Evolutionary conservation across 2,329 filamentous ascomycete genomes (phyloP).

Genomic region (Aspergillus sp.): DNA sequence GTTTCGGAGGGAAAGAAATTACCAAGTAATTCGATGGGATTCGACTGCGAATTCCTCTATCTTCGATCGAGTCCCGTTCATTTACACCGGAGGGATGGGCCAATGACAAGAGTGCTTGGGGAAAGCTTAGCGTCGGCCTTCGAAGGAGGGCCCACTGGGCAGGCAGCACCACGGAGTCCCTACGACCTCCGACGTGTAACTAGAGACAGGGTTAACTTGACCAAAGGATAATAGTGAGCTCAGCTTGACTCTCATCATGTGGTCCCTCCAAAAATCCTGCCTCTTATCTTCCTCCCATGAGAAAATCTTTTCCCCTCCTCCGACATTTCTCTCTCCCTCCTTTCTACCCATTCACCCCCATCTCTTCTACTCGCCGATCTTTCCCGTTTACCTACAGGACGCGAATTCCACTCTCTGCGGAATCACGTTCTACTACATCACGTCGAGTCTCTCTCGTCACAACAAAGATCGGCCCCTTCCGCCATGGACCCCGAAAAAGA

Average conservation of each 20-base stretch:
- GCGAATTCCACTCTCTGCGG: no score
- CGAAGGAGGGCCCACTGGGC: not conserved
- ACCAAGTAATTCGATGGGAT: no score
- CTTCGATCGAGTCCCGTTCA: no score
- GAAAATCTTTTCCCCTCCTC: not conserved
- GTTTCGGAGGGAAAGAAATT: no score
- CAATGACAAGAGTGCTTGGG: not conserved
- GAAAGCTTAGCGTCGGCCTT: not conserved
- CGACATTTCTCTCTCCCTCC: not conserved
- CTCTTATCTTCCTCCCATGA: not conserved
- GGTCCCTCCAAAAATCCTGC: not conserved
- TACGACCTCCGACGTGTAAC: not conserved
- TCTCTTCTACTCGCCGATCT: not conserved
- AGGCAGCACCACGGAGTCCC: not conserved
- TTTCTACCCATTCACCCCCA: not conserved
- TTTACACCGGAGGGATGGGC: not conserved
- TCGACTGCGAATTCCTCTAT: no score
- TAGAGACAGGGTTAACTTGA: not conserved
- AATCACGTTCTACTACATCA: no score
- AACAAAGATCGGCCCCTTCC: not conserved
- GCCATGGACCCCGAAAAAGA: conserved; percentile 1
- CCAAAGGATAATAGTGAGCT: no score
- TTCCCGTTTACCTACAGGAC: no score
- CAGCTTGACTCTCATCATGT: not conserved
- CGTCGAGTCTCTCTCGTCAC: not conserved